Evolutionary conservation across 2,329 filamentous ascomycete species (phyloP), one percentile per base, ranked within the genome.

Genomic region (Mycosphaerelloides madeirae): DNA sequence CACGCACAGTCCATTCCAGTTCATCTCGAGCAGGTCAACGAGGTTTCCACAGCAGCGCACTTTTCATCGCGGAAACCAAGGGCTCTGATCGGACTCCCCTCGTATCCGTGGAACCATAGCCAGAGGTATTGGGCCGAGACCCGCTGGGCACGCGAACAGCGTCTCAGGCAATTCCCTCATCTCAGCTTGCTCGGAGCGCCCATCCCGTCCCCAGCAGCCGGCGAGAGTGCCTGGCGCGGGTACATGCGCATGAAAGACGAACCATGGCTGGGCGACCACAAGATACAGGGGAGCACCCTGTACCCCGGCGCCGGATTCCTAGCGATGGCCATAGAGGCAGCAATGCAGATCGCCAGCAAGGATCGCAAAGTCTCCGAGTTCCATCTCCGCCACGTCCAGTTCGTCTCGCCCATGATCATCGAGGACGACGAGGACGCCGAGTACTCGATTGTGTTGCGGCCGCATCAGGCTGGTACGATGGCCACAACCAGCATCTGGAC

Each of bases 241-340:
- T 13, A 38, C 34, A 12, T 47, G 6, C 16, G 33, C 3, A 7
- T 32, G 6, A 14, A 22, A 0, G 58, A 65, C n/a, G 29, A 57
- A 0, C 54, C 60, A 1, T 67, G 64, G 65, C 33, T 68, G 7
- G 34, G 40, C 13, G 59, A 60, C 14, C 65, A 68, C 43, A 38
- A 55, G 11, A 39, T 54, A 8, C 16, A 49, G 9, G 51, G 48
- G 40, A 4, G 43, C 66, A 5, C 48, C 57, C 15, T 53, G 41
- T 64, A 60, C 28, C 65, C 65, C 1, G 57, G 15, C n/a, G 48
- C 57, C 31, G 57, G 52, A 12, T 46, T 44, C 19, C 35, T 54
- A 14, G 41, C 22, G 13, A 50, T 50, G 44, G 49, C 46, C 12
- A 31, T 54, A 3, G 53, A 56, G 39, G 49, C 51, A 12, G 18